Percentiles rank a stretch among this genome's conserved stretches.
Evolutionary conservation across 768 basidiomycete genomes (phyloP).

Genomic region (Chalciporus sphaerocephalus): DNA sequence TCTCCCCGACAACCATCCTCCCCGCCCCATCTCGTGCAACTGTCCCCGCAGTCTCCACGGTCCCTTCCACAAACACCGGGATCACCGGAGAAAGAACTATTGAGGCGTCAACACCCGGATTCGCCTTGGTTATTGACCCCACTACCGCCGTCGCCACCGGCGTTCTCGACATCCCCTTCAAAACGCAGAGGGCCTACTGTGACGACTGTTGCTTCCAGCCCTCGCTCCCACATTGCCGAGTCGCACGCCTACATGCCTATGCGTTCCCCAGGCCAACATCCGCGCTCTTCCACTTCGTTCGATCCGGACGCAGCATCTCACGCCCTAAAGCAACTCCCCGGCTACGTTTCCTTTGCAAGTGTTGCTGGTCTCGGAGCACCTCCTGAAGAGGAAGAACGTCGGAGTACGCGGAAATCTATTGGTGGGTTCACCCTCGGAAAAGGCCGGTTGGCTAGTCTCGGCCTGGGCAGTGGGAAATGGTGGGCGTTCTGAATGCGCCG

Average conservation of each 20-base stretch:
- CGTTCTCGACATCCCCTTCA: constrained; percentile 29
- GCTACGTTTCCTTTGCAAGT: constrained; percentile 65
- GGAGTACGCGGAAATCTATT: constrained; percentile 20
- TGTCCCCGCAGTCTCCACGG: constrained; percentile 10
- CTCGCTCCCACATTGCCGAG: constrained; percentile 9
- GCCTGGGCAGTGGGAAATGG: constrained; percentile 31
- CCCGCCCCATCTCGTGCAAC: constrained; percentile 6
- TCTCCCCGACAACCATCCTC: constrained; percentile 7
- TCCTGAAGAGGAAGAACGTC: constrained; percentile 41
- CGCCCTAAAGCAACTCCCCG: constrained; percentile 50
- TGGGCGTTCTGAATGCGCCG: constrained; percentile 25
- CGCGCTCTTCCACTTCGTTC: constrained; percentile 40
- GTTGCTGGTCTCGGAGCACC: constrained; percentile 66
- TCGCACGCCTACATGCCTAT: constrained; percentile 8
- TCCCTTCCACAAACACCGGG: constrained; percentile 23
- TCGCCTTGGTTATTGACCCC: constrained; percentile 30
- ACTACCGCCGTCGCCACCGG: constrained; percentile 28
- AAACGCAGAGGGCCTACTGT: constrained; percentile 21
- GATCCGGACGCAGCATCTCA: constrained; percentile 61
- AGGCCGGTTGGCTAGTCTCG: constrained; percentile 21
- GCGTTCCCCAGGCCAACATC: constrained; percentile 12
- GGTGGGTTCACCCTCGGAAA: constrained; percentile 15
- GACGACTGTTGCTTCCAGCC: constrained; percentile 20
- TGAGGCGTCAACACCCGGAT: constrained; percentile 11
- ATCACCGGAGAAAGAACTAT: constrained; percentile 10